Base-by-base conservation (phyloP, 441 rosid genomes). In the Mallotus repandus region DNA sequence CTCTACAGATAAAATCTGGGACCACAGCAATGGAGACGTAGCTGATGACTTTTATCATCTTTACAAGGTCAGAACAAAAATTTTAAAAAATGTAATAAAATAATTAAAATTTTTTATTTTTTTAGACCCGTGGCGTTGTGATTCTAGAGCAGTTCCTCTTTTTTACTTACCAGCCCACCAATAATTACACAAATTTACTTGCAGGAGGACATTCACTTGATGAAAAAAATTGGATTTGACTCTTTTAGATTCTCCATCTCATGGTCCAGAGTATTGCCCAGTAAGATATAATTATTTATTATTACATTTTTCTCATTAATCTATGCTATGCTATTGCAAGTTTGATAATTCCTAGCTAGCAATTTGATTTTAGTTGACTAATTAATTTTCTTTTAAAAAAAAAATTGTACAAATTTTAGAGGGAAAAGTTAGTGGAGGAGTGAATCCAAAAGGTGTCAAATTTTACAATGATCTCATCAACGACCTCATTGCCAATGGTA, bases 401-500 rank as follows among this genome's bases (percentile, higher is more conserved):
- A 25, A 25, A 25, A 25, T 25, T 2, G 2, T 19, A 18, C 60
- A 35, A 35, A 35, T 56, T 49, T 41, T 56, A 86, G 88, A 74
- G 75, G 91, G 93, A 62, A 85, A 82, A 71, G 45, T 84, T 38
- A 78, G 79, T 19, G 84, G 86, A 9, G 94, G 94, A 78, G 78
- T 89, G 63, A 88, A 88, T 76, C 80, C 79, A 50, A 73, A 74
- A 54, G 91, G 87, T 57, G 58, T 91, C 82, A 78, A 11, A 69
- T 82, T 81, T 78, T 91, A 91, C 86, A 88, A 88, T 77, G 80
- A 81, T 63, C 86, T 92, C 73, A 90, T 92, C 71, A 76, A 90
- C 15, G 86, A 83, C 71, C 90, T 89, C 21, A 55, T 87, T 19
- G 78, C 85, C n/a, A 85, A 81, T 14, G 89, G 89, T 89, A 21